Percentiles rank a stretch among this genome's conserved stretches.
Evolutionary conservation across 176 grass and related monocot species (phyloP).

Genomic region (Oropetium thomaeum): DNA sequence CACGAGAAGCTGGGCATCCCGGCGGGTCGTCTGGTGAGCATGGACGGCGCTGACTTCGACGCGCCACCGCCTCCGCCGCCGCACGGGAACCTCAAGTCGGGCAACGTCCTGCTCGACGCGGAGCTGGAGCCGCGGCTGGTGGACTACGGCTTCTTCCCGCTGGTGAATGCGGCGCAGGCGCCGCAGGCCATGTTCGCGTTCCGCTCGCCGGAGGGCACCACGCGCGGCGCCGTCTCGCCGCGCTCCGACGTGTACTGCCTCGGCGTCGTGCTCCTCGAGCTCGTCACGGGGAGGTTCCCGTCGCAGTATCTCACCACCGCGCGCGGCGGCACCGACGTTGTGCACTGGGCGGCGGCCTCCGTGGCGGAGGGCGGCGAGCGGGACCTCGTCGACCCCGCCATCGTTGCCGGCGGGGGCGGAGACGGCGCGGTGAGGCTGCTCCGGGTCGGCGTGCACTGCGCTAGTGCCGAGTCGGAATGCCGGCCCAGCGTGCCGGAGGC

Average conservation of each 20-base stretch:
- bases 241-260: constrained; percentile 80
- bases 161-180: constrained; percentile 48
- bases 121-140: constrained; percentile 48
- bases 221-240: constrained; percentile 20
- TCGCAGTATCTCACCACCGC: constrained; percentile 62
- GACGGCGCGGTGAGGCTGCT: constrained; percentile 40
- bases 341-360: constrained; percentile 48
- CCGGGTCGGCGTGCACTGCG: constrained; percentile 35
- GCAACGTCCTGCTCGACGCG: constrained; percentile 60
- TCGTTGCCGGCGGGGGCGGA: background rate
- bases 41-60: constrained; percentile 48
- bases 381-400: constrained; percentile 33
- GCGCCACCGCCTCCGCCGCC: constrained; percentile 43
- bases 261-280: constrained; percentile 65
- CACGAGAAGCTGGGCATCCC: constrained; percentile 43
- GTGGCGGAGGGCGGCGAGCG: constrained; percentile 44
- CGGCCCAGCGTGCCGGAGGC: constrained; percentile 48
- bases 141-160: constrained; percentile 56
- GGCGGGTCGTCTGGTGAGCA: constrained; percentile 31
- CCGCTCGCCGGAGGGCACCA: constrained; percentile 51
- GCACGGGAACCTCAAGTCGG: constrained; percentile 81
- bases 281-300: constrained; percentile 59
- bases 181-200: constrained; percentile 62
- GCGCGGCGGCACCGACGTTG: constrained; percentile 58
- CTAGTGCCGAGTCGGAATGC: constrained; percentile 33